phyloP scores from a whole-genome alignment of 257 asterid genomes.

The Scutellaria galericulata region DNA sequence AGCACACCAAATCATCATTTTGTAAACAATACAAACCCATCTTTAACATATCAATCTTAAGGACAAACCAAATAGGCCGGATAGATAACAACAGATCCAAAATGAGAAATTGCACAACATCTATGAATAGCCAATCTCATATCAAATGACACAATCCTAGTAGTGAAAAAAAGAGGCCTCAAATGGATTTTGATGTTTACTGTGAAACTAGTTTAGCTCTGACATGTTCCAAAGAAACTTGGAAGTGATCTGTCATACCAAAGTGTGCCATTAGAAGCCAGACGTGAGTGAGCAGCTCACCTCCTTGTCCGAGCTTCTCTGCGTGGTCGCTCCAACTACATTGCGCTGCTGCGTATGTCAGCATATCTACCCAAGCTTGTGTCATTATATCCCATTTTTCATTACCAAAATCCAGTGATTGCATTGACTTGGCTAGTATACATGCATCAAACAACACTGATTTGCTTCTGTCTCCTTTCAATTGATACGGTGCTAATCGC shows the following conservation, averaged over 20 bases:
- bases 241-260: conserved; percentile 58
- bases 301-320: conserved; percentile 47
- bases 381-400: conserved; percentile 39
- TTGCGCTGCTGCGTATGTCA: conserved; percentile 33
- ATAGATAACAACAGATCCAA: no score
- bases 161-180: no score
- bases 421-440: conserved; percentile 17
- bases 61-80: no score
- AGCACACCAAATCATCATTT: no score
- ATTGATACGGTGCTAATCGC: conserved; percentile 20
- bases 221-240: conserved; percentile 39
- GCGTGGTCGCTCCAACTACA: conserved; percentile 40
- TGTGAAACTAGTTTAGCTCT: conserved; percentile 21
- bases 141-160: no score
- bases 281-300: conserved; percentile 64
- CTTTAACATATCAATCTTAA: no score
- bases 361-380: conserved; percentile 28
- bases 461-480: conserved; percentile 48
- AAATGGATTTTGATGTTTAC: not conserved
- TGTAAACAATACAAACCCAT: no score
- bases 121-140: no score
- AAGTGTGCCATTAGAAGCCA: conserved; percentile 72
- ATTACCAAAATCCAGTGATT: not conserved
- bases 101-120: no score
- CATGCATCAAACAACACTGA: conserved; percentile 40